phyloP scores from a whole-genome alignment of 306 rosid genomes.

The Adenanthera pavonina region DNA sequence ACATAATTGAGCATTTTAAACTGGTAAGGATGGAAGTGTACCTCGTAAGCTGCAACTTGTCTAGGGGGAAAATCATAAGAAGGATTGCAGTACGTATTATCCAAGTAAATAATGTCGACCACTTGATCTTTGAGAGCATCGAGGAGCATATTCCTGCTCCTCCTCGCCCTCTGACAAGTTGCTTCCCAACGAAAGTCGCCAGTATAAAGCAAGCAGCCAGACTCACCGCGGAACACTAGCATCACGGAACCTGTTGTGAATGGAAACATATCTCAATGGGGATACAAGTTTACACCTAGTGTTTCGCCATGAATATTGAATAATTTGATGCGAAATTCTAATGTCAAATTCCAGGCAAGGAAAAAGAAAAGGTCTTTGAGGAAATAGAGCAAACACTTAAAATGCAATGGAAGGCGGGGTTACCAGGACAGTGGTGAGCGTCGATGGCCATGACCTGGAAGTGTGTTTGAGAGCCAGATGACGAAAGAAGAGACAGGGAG shows the following conservation, averaged over 20 bases:
- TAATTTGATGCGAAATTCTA: neutral
- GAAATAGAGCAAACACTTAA: constrained; percentile 39
- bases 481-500: constrained; percentile 51
- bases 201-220: constrained; percentile 65
- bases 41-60: constrained; percentile 62
- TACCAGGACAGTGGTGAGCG: constrained; percentile 80
- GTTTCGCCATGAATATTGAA: neutral
- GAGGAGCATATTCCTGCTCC: constrained; percentile 48
- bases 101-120: constrained; percentile 64
- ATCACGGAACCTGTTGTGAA: constrained; percentile 58
- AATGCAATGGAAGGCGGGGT: neutral
- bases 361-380: neutral
- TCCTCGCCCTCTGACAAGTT: constrained; percentile 48
- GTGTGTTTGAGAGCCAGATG: constrained; percentile 40
- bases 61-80: constrained; percentile 66
- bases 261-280: neutral
- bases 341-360: neutral
- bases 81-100: constrained; percentile 80
- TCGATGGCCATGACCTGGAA: constrained; percentile 61
- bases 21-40: constrained; percentile 16
- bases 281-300: neutral
- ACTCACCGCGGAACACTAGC: constrained; percentile 74
- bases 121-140: constrained; percentile 49
- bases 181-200: constrained; percentile 84
- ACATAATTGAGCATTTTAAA: neutral